These are phyloP conservation scores for Pythium phragmiticola DNA, from an alignment of 352 stramenopile genomes.

Conservation along the genomic window DNA sequence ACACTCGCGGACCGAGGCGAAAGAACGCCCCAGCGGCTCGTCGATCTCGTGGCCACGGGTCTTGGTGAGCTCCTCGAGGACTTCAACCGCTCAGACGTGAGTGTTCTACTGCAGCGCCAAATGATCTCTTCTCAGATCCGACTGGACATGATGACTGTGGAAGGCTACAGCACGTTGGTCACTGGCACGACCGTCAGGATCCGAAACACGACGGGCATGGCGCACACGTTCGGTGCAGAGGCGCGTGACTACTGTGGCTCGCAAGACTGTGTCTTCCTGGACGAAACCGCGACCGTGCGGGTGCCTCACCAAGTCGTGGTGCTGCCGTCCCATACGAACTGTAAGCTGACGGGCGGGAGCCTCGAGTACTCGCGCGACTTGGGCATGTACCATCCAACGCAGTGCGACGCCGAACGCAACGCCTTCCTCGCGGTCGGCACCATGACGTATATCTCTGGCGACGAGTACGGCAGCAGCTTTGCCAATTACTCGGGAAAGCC, in stretches of 20 bases:
- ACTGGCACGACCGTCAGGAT: background rate
- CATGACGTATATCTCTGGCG: conserved; percentile 40
- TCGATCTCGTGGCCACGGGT: background rate
- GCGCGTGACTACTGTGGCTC: conserved; percentile 31
- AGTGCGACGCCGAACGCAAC: conserved; percentile 28
- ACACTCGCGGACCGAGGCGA: background rate
- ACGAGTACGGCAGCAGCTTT: conserved; percentile 29
- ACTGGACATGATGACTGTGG: conserved; percentile 1
- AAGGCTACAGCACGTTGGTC: background rate
- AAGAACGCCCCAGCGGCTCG: background rate
- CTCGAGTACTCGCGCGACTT: conserved; percentile 41
- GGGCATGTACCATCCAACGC: conserved; percentile 31
- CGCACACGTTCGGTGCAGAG: conserved; percentile 26
- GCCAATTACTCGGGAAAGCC: conserved; percentile 9
- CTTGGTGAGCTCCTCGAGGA: background rate
- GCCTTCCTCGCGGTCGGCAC: conserved; percentile 37
- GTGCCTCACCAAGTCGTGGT: conserved; percentile 38
- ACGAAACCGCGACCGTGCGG: conserved; percentile 26
- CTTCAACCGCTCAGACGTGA: conserved; percentile 11
- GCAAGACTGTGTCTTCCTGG: conserved; percentile 35
- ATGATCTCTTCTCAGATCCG: background rate
- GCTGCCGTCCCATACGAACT: conserved; percentile 39
- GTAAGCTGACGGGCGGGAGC: conserved; percentile 20
- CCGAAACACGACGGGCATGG: no score
- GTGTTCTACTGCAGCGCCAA: background rate